Base-by-base conservation (phyloP, 257 asterid genomes). In the Nemophila menziesii region DNA sequence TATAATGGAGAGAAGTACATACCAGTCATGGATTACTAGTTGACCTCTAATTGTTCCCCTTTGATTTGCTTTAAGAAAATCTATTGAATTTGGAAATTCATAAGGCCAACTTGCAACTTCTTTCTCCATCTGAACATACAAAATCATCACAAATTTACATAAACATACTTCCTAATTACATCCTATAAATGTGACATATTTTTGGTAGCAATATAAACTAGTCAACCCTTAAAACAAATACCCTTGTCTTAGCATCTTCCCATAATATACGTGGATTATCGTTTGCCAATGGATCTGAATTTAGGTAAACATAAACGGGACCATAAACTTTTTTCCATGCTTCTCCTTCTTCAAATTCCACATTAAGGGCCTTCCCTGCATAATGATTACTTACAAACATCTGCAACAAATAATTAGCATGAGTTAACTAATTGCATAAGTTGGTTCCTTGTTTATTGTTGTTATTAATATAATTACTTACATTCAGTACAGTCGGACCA, bases 241-340 rank as follows among this genome's bases (percentile, higher is more conserved):
- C 94, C 67, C 48, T 63, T 29, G 46, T 37, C 21, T 73, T 71
- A 5, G 87, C 92, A 11, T 75, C 87, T 12, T 75, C 11, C 92
- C 92, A 82, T 12, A 79, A 79, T 2, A 73, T 4, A 3, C 69
- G 55, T 39, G 82, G 80, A 23, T 71, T 43, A 5, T n/a, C 11
- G 19, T 20, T 65, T 18, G 76, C 71, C 0, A 43, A 16, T 22
- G 16, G 11, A 42, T 63, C 17, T 3, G 73, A 9, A 23, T 75
- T 75, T 22, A 75, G 72, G 64, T 75, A 65, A 12, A 68, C 72
- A 42, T 67, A 75, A 58, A 71, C 43, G 33, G 84, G 84, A 11
- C 79, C 77, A 5, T 58, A 56, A 1, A 68, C 74, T 52, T 75
- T 75, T 48, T 67, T 65, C 84, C 84, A 75, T n/a, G 60, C 50